Conservation (phyloP, 495 filamentous ascomycete genomes). For the Penicillium arizonense region DNA sequence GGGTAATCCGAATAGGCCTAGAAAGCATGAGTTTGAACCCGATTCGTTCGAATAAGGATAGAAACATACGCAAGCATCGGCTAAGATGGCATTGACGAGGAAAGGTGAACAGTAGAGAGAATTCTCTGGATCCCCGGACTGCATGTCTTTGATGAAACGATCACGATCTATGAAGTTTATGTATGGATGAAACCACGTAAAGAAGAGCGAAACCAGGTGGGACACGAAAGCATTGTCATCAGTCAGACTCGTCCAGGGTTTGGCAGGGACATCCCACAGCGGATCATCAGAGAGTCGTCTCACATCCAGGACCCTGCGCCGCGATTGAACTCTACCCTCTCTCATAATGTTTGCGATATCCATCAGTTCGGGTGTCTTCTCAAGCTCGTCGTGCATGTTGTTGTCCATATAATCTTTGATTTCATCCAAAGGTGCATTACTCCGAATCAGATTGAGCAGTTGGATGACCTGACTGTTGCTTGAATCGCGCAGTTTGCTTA, state of each 20-base stretch:
- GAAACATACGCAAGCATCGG: conserved; percentile 12
- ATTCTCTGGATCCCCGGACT: conserved; percentile 18
- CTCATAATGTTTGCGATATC: conserved; percentile 1
- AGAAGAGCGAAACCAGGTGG: conserved; percentile 43
- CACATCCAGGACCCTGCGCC: not conserved
- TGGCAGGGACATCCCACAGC: conserved; percentile 29
- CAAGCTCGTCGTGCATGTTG: conserved; percentile 21
- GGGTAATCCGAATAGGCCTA: conserved; percentile 23
- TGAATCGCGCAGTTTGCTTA: conserved; percentile 27
- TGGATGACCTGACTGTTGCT: conserved; percentile 16
- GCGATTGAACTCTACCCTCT: not conserved
- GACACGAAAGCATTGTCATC: conserved; percentile 48
- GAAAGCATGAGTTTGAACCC: not conserved
- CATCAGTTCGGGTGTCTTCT: conserved; percentile 23
- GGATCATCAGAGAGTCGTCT: not conserved
- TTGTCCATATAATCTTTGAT: conserved; percentile 31
- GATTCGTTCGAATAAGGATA: not conserved
- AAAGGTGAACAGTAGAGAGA: conserved; percentile 43
- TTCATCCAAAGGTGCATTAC: conserved; percentile 30
- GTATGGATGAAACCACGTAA: conserved; percentile 44
- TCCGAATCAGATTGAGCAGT: conserved; percentile 36
- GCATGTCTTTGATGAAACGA: conserved; percentile 42
- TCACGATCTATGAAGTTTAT: conserved; percentile 42
- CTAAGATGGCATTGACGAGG: conserved; percentile 46
- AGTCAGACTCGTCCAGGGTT: conserved; percentile 47